Evolutionary conservation across 2,329 filamentous ascomycete genomes (phyloP), one percentile per base, ranked within the genome.

Genomic region (Fusarium brachygibbosum): DNA sequence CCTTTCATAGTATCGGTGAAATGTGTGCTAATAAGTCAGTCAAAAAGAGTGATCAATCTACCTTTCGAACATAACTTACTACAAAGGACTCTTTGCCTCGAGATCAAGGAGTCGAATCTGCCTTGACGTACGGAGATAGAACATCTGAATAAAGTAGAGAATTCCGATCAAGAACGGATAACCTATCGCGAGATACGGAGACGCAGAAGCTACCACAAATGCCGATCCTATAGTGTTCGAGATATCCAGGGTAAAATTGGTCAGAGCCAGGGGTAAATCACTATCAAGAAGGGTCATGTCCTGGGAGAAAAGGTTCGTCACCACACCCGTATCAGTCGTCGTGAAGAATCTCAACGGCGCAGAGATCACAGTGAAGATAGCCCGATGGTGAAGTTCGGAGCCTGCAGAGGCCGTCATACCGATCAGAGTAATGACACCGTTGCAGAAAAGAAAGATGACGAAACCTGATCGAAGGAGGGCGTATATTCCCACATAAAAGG

Each of bases 21-120:
- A 62, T 88, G 81, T 0, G 81, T 77, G 66, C 80, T 82, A 25
- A 3, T 2, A 4, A 16, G 7, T 71, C 31, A 16, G 7, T 71
- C 28, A 71, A 16, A 12, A 10, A 29, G 5, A 29, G 29, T 10
- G 23, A n/a, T n/a, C n/a, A n/a, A n/a, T n/a, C n/a, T n/a, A n/a
- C n/a, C n/a, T 12, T 5, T 29, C 5, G 17, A n/a, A 10, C 9
- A 1, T 6, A 1, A 69, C 74, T 63, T 69, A 76, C 71, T 77
- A 77, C 3, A 77, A 19, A 0, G 87, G 87, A 1, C 84, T 84
- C 67, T 90, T 89, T 2, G 85, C 83, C 73, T 91, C 88, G 1
- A 91, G 81, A 45, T 90, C 88, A 13, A 91, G 75, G 21, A 88
- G 81, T 49, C 88, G 82, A 10, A 91, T 74, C 73, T 90, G 88